Percentiles rank a stretch among this genome's conserved stretches.
phyloP scores from a whole-genome alignment of 495 filamentous ascomycete species.

The Immersiella caudata region DNA sequence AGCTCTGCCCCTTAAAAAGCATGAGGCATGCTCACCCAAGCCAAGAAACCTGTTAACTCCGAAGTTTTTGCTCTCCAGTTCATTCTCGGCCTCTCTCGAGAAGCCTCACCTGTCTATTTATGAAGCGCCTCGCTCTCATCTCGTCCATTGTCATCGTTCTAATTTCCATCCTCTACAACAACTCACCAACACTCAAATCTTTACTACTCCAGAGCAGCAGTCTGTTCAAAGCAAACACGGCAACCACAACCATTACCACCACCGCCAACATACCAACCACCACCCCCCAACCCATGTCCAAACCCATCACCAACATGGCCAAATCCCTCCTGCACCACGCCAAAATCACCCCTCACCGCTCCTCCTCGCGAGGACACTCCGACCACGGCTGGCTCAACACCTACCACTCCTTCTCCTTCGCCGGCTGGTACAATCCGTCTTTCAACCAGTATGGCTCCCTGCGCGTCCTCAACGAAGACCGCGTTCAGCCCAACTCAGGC shows the following conservation, averaged over 20 bases:
- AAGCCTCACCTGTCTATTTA: constrained; percentile 23
- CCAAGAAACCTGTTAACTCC: constrained; percentile 5
- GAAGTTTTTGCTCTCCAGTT: not conserved
- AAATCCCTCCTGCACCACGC: constrained; percentile 59
- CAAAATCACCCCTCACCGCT: constrained; percentile 64
- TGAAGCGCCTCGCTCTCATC: constrained; percentile 26
- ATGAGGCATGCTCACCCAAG: constrained; percentile 10
- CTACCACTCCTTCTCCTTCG: constrained; percentile 83
- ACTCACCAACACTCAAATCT: constrained; percentile 23
- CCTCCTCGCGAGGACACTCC: constrained; percentile 66
- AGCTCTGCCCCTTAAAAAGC: not conserved
- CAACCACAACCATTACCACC: constrained; percentile 2
- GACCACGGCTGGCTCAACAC: constrained; percentile 84
- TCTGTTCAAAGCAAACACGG: constrained; percentile 12
- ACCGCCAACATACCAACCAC: constrained; percentile 14
- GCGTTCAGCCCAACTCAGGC: constrained; percentile 65
- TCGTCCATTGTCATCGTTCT: constrained; percentile 23
- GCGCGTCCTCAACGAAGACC: constrained; percentile 83
- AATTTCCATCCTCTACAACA: constrained; percentile 30
- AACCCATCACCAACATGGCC: constrained; percentile 41
- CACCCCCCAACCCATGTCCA: constrained; percentile 8
- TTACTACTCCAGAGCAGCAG: constrained; percentile 14
- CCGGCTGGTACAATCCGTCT: constrained; percentile 67
- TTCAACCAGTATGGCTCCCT: constrained; percentile 68
- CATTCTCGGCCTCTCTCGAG: constrained; percentile 22